These are phyloP conservation scores for Mucor sp. DNA, from an alignment of 371 early-diverging fungal genomes.

Conservation along the genomic window DNA sequence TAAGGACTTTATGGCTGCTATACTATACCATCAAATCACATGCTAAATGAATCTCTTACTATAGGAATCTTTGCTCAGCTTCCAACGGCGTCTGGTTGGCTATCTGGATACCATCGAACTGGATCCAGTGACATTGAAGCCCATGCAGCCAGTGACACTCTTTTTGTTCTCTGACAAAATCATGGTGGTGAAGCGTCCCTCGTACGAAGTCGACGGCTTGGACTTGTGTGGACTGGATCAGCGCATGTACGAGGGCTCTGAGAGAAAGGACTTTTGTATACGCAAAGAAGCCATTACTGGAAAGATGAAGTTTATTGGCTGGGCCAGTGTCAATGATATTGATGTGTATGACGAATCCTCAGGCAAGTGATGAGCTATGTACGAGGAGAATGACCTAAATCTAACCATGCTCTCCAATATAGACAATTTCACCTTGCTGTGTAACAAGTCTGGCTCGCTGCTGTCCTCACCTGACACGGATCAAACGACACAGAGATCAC, in stretches of 20 bases:
- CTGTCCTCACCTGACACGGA: conserved; percentile 16
- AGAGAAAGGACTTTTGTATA: conserved; percentile 15
- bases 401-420: neutral
- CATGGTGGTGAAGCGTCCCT: conserved; percentile 42
- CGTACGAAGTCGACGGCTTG: conserved; percentile 27
- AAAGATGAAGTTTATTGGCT: conserved; percentile 31
- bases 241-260: conserved; percentile 11
- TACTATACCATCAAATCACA: neutral
- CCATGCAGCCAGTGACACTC: conserved; percentile 36
- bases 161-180: conserved; percentile 47
- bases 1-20: too few species aligned
- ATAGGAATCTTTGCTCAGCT: conserved; percentile 37
- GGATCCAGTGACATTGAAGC: conserved; percentile 33
- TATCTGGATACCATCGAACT: conserved; percentile 41
- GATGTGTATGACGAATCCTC: conserved; percentile 20
- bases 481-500: conserved; percentile 19
- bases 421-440: conserved; percentile 15
- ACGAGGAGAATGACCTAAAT: neutral
- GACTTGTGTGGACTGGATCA: conserved; percentile 31
- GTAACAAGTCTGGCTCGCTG: conserved; percentile 5
- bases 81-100: conserved; percentile 25
- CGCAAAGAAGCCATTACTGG: conserved; percentile 5
- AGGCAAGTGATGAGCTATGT: conserved; percentile 8
- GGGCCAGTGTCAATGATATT: conserved; percentile 25
- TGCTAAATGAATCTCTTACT: neutral